Base-by-base conservation (phyloP, 2,329 filamentous ascomycete genomes). In the Penicillium janthinellum region DNA sequence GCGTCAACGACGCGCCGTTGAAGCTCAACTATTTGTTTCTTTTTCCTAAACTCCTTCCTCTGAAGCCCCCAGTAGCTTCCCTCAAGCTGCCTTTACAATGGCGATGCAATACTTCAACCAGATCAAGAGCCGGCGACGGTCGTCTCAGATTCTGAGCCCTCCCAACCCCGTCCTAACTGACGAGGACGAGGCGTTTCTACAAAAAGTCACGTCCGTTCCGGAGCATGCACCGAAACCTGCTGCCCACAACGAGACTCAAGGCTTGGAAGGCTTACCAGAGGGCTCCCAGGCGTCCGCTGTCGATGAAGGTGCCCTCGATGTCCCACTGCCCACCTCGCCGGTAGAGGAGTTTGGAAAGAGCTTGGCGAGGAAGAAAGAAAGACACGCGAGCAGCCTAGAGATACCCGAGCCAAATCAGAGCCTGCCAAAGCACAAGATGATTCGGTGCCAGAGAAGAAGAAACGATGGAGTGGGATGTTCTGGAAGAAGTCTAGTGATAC, bases 141-240 rank as follows among this genome's bases (percentile, higher is more conserved):
- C 71, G 15, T 73, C 75, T 59, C 66, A 70, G 63, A 54, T 67
- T 55, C 57, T 70, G 56, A 73, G 68, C 51, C 62, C 72, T 4
- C 74, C 74, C 34, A 72, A 70, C 51, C 80, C 67, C 70, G 80
- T 88, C 2, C 71, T 88, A n/a, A 85, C 83, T 17, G 79, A 84
- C n/a, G 85, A 86, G 67, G 86, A 88, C 62, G 83, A 87, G 65
- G 77, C 79, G 54, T 88, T 87, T 65, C 73, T 88, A 37, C 76
- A 79, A 56, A 75, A 76, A 37, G 80, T 86, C 35, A 81, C 81
- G 3, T 77, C 80, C 7, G 77, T 81, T 38, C 71, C 76, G 10
- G 75, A 75, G 7, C 65, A 73, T 25, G 54, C 20, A 2, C 39
- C 58, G 4, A 17, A 31, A 1, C 31, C 50, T 3, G 20, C 56